A percentile compares a stretch with the other conserved stretches of the same genome.
Evolutionary conservation across 2,329 filamentous ascomycete genomes (phyloP).

Genomic region (Pseudodiploospora longispora): DNA sequence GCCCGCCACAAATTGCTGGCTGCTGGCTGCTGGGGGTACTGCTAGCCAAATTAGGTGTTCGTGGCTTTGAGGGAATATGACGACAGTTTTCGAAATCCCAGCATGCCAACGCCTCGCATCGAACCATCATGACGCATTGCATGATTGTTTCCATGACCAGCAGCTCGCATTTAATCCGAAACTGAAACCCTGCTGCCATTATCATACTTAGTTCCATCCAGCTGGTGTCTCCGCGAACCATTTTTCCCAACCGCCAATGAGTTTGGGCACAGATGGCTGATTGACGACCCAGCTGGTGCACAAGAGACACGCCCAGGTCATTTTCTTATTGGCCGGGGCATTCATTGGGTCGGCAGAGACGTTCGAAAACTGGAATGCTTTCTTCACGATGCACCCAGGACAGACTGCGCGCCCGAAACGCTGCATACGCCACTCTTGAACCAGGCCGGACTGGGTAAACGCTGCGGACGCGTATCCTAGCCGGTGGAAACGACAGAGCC

Average conservation of each 20-base stretch:
- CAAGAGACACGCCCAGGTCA: constrained; percentile 24
- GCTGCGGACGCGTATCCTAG: constrained; percentile 18
- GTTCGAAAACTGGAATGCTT: constrained; percentile 8
- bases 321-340: not conserved
- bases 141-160: no score
- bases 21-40: no score
- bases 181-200: no score
- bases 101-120: no score
- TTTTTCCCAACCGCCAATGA: constrained; percentile 13
- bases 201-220: no score
- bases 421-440: constrained; percentile 19
- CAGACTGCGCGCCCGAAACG: constrained; percentile 20
- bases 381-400: constrained; percentile 19
- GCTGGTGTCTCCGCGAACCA: constrained; percentile 8
- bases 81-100: no score
- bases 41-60: no score
- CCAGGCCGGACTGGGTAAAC: constrained; percentile 12
- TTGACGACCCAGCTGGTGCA: constrained; percentile 25
- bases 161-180: no score
- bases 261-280: constrained; percentile 11
- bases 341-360: constrained; percentile 9
- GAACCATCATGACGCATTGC: no score
- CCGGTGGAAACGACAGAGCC: constrained; percentile 29
- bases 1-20: no score
- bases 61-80: no score